Percentiles rank a stretch among this genome's conserved stretches.
Evolutionary conservation across 169 alveolate genomes (phyloP).

Genomic region (Eimeria falciformis): DNA sequence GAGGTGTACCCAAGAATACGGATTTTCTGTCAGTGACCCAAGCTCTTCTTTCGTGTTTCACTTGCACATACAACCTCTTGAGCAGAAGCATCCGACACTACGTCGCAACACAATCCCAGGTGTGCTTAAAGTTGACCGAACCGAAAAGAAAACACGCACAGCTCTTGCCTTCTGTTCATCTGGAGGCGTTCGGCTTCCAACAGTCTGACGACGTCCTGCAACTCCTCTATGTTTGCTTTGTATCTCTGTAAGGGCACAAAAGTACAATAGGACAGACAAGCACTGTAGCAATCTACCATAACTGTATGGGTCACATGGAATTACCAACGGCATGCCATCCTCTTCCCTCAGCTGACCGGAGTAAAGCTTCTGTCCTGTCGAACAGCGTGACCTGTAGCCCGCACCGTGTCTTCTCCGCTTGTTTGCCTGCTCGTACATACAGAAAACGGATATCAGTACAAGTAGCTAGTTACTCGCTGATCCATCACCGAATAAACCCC

Average conservation of each 20-base stretch:
- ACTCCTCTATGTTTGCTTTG: not conserved
- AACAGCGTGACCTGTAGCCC: not conserved
- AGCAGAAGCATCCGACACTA: not conserved
- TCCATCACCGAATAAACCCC: not conserved
- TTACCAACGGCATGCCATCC: not conserved
- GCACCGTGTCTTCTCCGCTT: not conserved
- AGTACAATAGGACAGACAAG: too few species aligned
- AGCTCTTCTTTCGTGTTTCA: too few species aligned
- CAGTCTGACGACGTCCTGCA: not conserved
- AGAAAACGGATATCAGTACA: not conserved
- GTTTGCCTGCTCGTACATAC: not conserved
- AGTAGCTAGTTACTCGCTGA: not conserved
- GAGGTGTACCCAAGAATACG: too few species aligned
- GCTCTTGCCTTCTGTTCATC: conserved; percentile 1
- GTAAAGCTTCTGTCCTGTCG: not conserved
- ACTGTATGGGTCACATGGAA: not conserved
- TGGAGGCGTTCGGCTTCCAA: not conserved
- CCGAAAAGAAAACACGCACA: not conserved
- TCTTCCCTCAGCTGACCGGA: not conserved
- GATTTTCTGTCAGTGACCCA: too few species aligned
- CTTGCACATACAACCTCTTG: too few species aligned
- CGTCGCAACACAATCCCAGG: not conserved
- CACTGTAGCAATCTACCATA: not conserved
- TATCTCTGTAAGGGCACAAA: not conserved
- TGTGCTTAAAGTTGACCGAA: not conserved